Base-by-base conservation (phyloP, 2,329 filamentous ascomycete genomes). In the Hymenoscyphus repandus region DNA sequence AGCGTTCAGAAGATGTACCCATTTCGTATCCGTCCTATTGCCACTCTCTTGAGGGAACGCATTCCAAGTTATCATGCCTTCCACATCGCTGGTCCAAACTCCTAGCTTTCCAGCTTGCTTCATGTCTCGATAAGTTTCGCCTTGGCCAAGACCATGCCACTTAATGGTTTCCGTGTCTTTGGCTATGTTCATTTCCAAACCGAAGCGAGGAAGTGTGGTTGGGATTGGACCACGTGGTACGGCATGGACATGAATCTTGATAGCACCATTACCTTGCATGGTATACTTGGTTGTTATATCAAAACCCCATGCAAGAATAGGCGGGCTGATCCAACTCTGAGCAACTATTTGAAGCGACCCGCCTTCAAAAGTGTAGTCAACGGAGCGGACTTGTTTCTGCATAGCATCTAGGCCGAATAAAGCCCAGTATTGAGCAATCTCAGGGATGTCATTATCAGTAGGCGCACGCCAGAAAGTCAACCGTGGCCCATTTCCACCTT, bases 1-100 rank as follows among this genome's bases (percentile, higher is more conserved):
- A 10, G 38, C 63, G 20, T 64, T 62, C 12, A 53, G 61, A 5
- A 75, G 50, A 11, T 68, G 67, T 2, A 86, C 65, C 77, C 80
- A 87, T 9, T 78, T 71, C 0, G 77, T 79, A 30, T 79, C 79
- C 49, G 78, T 79, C 13, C 79, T 72, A 62, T 87, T 88, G 1
- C 82, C 80, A 46, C 77, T 80, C 59, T 88, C 84, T 63, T 88
- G 84, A 0, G 84, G 84, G 18, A 82, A 80, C 15, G 88, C 84
- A 60, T 86, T 86, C 37, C 77, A 71, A 1, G 76, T 72, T 63
- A 75, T 78, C 0, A 87, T 68, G 0, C 74, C 69, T 42, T 78
- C 74, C 1, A 82, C 67, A 1, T 55, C 60, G 6, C 64, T 60
- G 1, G 70, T 69, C 67, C 74, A 82, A 37, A 74, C 75, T 9